These are phyloP conservation scores for Arbutus unedo DNA, from an alignment of 148 eudicot genomes.

Conservation along the genomic window DNA sequence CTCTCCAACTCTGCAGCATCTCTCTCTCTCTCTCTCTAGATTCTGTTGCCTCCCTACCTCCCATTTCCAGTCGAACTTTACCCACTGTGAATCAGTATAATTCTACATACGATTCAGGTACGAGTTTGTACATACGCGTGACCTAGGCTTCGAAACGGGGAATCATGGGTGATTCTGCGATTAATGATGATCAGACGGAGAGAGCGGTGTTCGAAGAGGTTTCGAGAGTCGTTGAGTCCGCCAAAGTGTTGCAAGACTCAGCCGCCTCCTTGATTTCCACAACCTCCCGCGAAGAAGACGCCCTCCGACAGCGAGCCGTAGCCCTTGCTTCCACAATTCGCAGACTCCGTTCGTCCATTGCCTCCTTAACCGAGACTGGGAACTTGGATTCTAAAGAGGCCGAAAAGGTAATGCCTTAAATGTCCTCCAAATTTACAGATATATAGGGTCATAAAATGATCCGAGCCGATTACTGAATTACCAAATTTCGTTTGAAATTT, in stretches of 20 bases:
- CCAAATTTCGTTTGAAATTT: too few species aligned
- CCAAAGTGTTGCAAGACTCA: constrained; percentile 77
- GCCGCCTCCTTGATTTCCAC: constrained; percentile 59
- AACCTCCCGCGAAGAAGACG: constrained; percentile 62
- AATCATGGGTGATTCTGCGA: constrained; percentile 11
- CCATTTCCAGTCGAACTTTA: neutral
- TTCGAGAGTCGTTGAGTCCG: constrained; percentile 52
- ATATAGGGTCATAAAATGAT: too few species aligned
- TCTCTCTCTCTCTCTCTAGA: constrained; percentile 8
- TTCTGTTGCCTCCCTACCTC: neutral
- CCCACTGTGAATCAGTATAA: neutral
- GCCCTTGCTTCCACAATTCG: constrained; percentile 49
- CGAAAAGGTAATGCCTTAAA: constrained; percentile 42
- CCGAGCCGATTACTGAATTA: too few species aligned
- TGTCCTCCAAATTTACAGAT: neutral
- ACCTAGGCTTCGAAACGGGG: neutral
- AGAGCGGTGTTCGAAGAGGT: constrained; percentile 42
- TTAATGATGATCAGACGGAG: neutral
- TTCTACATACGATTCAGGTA: too few species aligned
- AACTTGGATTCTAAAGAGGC: constrained; percentile 48
- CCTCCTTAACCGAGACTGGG: constrained; percentile 25
- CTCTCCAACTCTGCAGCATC: neutral
- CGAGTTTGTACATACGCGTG: neutral
- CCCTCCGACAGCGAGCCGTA: constrained; percentile 59
- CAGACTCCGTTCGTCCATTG: constrained; percentile 45